Evolutionary conservation across 2,329 filamentous ascomycete genomes (phyloP).

Genomic region (Phaeophleospora eucalypticola): DNA sequence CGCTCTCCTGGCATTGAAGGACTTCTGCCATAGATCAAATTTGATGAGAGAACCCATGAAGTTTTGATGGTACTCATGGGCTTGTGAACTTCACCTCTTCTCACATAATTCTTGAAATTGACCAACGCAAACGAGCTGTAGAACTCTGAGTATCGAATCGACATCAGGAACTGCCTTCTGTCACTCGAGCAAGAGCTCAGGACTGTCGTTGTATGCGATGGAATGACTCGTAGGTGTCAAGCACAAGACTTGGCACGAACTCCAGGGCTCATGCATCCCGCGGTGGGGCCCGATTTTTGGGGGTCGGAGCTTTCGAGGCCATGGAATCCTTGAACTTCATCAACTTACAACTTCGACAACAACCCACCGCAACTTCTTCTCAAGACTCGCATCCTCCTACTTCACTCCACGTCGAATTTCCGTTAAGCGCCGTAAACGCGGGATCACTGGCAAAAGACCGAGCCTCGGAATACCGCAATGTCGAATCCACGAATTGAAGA

Average conservation of each 20-base stretch:
- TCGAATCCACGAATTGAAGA: slow-evolving; percentile 87
- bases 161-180: too few relatives aligned
- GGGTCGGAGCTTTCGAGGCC: not conserved
- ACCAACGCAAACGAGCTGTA: not conserved
- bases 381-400: not conserved
- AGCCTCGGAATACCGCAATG: slow-evolving; percentile 49
- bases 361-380: not conserved
- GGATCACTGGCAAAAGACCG: not conserved
- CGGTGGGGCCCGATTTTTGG: not conserved
- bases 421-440: not conserved
- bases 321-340: not conserved
- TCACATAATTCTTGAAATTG: not conserved
- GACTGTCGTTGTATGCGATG: not conserved
- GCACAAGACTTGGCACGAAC: not conserved
- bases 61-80: not conserved
- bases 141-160: not conserved
- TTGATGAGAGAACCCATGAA: not conserved
- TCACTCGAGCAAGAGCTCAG: not conserved
- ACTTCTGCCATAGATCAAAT: not conserved
- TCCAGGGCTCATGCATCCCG: too few relatives aligned
- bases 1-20: not conserved
- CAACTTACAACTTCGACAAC: not conserved
- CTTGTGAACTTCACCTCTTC: too few relatives aligned
- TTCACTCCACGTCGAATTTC: not conserved
- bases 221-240: not conserved